Evolutionary conservation across 1,139 yeast species (phyloP).

Genomic region (Blastobotrys persicus): DNA sequence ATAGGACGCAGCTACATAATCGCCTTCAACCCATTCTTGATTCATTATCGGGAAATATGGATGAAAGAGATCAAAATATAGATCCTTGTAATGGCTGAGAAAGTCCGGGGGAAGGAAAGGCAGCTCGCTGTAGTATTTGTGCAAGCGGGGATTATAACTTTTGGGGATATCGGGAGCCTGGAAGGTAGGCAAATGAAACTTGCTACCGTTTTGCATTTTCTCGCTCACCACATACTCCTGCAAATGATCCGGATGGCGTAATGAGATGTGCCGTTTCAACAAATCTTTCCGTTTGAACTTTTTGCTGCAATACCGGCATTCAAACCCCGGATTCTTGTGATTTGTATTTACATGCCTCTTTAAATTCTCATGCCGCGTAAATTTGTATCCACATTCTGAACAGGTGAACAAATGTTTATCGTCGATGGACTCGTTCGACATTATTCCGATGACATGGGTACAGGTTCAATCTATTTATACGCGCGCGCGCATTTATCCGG

Average conservation of each 20-base stretch:
- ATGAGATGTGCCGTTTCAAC: constrained; percentile 16
- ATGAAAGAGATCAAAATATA: constrained; percentile 15
- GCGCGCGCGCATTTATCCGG: neutral
- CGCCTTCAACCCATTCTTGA: constrained; percentile 13
- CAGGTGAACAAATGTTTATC: constrained; percentile 14
- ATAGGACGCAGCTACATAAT: constrained; percentile 15
- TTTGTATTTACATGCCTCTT: constrained; percentile 17
- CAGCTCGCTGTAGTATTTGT: constrained; percentile 17
- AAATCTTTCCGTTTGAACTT: constrained; percentile 16
- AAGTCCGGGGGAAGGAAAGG: constrained; percentile 18
- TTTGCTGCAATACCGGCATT: constrained; percentile 15
- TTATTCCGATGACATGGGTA: no score
- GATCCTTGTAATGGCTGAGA: constrained; percentile 17
- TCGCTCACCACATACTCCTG: constrained; percentile 14
- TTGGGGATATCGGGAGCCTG: constrained; percentile 19
- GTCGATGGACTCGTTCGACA: neutral
- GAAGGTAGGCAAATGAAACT: constrained; percentile 13
- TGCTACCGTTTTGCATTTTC: constrained; percentile 4
- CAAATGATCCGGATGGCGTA: constrained; percentile 16
- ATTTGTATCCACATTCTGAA: constrained; percentile 14
- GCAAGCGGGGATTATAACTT: constrained; percentile 16
- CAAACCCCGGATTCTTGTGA: constrained; percentile 11
- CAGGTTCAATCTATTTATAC: no score
- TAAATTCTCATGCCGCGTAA: constrained; percentile 17
- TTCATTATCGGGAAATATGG: constrained; percentile 14